Percentiles rank a stretch among this genome's conserved stretches.
Conservation (phyloP, 202 grass and related monocot species). For the Panicum virgatum region DNA sequence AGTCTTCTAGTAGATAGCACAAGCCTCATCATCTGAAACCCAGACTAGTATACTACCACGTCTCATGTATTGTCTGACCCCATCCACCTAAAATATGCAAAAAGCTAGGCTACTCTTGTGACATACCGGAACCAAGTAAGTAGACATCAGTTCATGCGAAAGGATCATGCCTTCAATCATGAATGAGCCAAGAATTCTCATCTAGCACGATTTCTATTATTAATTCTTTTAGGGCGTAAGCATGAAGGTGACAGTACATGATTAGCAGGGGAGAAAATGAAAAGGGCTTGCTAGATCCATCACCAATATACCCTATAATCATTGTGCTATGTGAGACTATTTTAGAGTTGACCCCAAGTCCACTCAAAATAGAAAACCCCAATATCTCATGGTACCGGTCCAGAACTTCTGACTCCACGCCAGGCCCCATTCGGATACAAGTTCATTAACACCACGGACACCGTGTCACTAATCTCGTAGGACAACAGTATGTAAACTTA, state of each 20-base stretch:
- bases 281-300: neutral
- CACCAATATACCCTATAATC: neutral
- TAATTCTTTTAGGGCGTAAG: neutral
- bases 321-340: neutral
- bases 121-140: neutral
- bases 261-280: neutral
- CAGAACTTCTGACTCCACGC: neutral
- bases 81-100: neutral
- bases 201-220: no score
- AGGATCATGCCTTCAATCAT: neutral
- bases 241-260: neutral
- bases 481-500: neutral
- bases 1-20: neutral
- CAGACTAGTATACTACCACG: neutral
- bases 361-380: neutral
- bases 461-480: neutral
- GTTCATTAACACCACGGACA: neutral
- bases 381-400: neutral
- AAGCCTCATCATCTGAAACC: neutral
- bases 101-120: neutral
- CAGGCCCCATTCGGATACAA: neutral
- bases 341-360: neutral
- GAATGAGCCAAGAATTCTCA: neutral
- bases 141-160: neutral
- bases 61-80: neutral